Evolutionary conservation across 164 flowering plant species (phyloP).

Genomic region (Stephania yunnanensis): DNA sequence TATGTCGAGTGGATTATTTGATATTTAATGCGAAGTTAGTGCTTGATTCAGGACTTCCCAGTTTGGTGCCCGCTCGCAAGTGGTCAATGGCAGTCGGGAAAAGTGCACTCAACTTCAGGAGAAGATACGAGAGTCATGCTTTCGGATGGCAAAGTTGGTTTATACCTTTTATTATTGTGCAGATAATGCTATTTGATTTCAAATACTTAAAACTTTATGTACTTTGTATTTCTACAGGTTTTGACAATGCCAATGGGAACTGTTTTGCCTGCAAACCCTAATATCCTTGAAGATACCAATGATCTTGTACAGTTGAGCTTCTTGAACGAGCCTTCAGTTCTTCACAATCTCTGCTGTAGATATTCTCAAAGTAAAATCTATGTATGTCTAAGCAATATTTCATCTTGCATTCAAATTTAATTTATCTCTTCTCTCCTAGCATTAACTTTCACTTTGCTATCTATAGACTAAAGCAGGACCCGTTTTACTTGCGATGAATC

Average conservation of each 20-base stretch:
- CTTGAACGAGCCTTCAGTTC: no score
- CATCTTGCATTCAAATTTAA: background rate
- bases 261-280: conserved; percentile 78
- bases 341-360: conserved; percentile 71
- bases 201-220: background rate
- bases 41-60: conserved; percentile 62
- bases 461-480: conserved; percentile 94
- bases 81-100: conserved; percentile 70
- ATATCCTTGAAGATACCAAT: no score
- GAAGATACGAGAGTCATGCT: conserved; percentile 55
- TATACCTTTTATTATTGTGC: background rate
- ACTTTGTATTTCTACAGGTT: conserved; percentile 37
- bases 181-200: background rate
- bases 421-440: conserved; percentile 7
- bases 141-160: conserved; percentile 65
- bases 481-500: conserved; percentile 85
- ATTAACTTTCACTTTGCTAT: conserved; percentile 14
- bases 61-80: conserved; percentile 71
- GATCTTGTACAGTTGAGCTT: no score
- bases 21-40: background rate
- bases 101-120: conserved; percentile 61
- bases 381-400: conserved; percentile 36
- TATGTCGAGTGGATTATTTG: conserved; percentile 1
- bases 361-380: conserved; percentile 56
- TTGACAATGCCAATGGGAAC: conserved; percentile 46